phyloP scores from a whole-genome alignment of 2,329 filamentous ascomycete species.

The Ophiocordyceps polyrhachis-furcata region DNA sequence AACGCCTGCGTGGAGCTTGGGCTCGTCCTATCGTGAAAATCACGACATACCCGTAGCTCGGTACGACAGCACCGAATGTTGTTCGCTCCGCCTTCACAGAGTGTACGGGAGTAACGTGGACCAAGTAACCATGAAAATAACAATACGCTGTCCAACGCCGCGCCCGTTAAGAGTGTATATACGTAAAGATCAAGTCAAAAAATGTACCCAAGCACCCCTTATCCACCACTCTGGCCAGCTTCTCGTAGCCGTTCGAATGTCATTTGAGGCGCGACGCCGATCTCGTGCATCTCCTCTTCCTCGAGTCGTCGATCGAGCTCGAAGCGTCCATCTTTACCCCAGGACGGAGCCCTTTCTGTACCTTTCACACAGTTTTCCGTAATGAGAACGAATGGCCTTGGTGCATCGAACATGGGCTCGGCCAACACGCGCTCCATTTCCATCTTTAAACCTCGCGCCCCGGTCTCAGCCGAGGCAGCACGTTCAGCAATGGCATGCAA shows the following conservation, averaged over 20 bases:
- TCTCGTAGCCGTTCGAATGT: conserved; percentile 25
- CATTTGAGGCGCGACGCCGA: conserved; percentile 4
- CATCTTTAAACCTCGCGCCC: conserved; percentile 60
- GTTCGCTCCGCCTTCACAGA: too few relatives aligned
- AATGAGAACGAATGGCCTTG: conserved; percentile 56
- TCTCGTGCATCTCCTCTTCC: conserved; percentile 33
- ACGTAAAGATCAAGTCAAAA: not conserved
- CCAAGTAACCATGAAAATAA: not conserved
- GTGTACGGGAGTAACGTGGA: too few relatives aligned
- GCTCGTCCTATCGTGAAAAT: not conserved
- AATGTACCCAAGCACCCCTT: not conserved
- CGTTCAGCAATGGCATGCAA: conserved; percentile 62
- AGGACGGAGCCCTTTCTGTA: conserved; percentile 38
- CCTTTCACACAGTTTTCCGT: conserved; percentile 50
- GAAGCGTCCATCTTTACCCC: conserved; percentile 51
- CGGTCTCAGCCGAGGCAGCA: conserved; percentile 45
- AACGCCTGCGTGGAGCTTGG: not conserved
- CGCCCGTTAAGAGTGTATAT: not conserved
- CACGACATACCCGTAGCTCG: too few relatives aligned
- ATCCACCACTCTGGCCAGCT: conserved; percentile 29
- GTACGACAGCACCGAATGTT: too few relatives aligned
- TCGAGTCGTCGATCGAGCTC: conserved; percentile 50
- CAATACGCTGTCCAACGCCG: not conserved
- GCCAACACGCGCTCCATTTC: conserved; percentile 63
- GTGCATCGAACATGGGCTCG: conserved; percentile 68